These are phyloP conservation scores for Pseudogymnoascus sp. DNA, from an alignment of 2,329 filamentous ascomycete species.

Conservation along the genomic window DNA sequence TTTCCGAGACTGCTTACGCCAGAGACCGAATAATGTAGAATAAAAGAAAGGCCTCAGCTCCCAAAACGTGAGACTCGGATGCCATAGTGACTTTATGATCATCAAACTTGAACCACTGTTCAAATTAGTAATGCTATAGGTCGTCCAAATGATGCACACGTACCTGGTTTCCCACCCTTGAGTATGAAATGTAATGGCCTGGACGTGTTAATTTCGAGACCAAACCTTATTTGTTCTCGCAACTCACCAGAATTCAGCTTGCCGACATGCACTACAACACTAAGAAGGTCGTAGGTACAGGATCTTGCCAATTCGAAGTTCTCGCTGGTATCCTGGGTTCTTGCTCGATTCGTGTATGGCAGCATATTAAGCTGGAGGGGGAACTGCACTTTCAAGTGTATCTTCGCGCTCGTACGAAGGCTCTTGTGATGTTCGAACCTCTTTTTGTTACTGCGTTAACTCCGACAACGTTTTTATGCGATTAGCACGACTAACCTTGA, in stretches of 20 bases:
- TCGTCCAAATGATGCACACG: conserved; percentile 18
- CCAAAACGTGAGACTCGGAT: conserved; percentile 74
- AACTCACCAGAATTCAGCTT: conserved; percentile 68
- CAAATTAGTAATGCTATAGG: conserved; percentile 14
- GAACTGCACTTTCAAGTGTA: conserved; percentile 79
- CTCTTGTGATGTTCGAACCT: conserved; percentile 67
- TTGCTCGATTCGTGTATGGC: conserved; percentile 70
- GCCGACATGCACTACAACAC: conserved; percentile 87
- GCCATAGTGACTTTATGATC: conserved; percentile 87
- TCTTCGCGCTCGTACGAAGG: conserved; percentile 69
- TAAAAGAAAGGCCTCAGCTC: conserved; percentile 78
- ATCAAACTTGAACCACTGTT: conserved; percentile 89
- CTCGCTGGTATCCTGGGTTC: conserved; percentile 41
- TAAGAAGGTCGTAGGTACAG: conserved; percentile 78
- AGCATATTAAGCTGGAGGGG: conserved; percentile 82
- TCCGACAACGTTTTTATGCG: background rate
- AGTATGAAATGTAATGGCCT: conserved; percentile 85
- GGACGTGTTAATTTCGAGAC: conserved; percentile 14
- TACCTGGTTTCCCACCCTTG: conserved; percentile 66
- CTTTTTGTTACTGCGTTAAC: conserved; percentile 27
- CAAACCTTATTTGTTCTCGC: background rate
- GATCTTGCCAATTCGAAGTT: conserved; percentile 50
- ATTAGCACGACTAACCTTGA: conserved; percentile 56
- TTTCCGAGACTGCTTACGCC: conserved; percentile 30
- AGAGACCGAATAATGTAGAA: conserved; percentile 71